These are phyloP conservation scores for Sordariomycetes sp. DNA, from an alignment of 2,329 filamentous ascomycete species.

Conservation along the genomic window DNA sequence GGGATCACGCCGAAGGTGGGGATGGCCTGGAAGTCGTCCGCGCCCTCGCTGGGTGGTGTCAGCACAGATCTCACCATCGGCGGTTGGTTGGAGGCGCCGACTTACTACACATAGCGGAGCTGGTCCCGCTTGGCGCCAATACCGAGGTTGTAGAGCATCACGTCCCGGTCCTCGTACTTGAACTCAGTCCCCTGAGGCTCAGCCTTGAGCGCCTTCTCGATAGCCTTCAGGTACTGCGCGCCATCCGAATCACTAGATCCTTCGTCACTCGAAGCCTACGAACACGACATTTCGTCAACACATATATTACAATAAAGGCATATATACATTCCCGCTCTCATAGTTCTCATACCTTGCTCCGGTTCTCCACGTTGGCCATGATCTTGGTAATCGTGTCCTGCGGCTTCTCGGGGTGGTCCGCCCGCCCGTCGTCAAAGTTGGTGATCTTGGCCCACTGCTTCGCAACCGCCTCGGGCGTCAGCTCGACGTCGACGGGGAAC, in stretches of 20 bases:
- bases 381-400: conserved; percentile 66
- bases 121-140: conserved; percentile 85
- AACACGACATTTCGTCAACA: background rate
- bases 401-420: conserved; percentile 72
- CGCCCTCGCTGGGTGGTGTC: conserved; percentile 46
- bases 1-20: conserved; percentile 96
- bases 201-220: conserved; percentile 60
- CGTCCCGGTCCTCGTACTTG: conserved; percentile 72
- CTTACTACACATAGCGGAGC: conserved; percentile 66
- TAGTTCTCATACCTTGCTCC: conserved; percentile 43
- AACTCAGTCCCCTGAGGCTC: conserved; percentile 63
- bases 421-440: conserved; percentile 76
- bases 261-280: background rate
- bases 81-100: background rate
- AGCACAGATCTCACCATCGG: background rate
- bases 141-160: conserved; percentile 91
- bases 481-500: conserved; percentile 74
- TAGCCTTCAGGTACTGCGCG: conserved; percentile 55
- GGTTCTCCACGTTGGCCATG: conserved; percentile 76
- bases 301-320: conserved; percentile 3
- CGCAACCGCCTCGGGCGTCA: conserved; percentile 75
- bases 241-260: conserved; percentile 4
- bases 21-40: conserved; percentile 83
- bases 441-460: conserved; percentile 66
- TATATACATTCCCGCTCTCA: background rate